Evolutionary conservation across 352 stramenopile genomes (phyloP).

Genomic region (Globisporangium canariense): DNA sequence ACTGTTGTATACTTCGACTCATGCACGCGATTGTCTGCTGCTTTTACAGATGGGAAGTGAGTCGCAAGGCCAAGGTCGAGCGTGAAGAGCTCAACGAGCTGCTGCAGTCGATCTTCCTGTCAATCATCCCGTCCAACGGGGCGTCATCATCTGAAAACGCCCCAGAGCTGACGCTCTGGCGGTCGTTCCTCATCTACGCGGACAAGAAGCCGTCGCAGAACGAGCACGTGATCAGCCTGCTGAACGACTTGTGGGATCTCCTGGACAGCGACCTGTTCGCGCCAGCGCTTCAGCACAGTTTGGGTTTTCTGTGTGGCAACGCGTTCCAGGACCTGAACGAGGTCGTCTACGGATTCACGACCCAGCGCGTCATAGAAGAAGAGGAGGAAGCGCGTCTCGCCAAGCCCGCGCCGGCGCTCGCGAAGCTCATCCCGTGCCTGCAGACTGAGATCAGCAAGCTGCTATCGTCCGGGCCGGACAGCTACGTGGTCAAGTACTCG

Average conservation of each 20-base stretch:
- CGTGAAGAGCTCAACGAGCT: constrained; percentile 74
- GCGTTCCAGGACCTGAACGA: constrained; percentile 80
- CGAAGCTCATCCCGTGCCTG: constrained; percentile 76
- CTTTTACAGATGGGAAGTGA: constrained; percentile 53
- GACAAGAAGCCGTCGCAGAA: constrained; percentile 67
- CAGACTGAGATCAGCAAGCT: constrained; percentile 74
- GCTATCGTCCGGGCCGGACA: constrained; percentile 44
- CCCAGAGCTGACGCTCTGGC: constrained; percentile 42
- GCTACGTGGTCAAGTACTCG: constrained; percentile 72
- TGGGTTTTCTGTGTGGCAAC: constrained; percentile 74
- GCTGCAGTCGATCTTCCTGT: constrained; percentile 63
- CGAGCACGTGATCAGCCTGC: constrained; percentile 71
- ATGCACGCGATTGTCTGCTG: neutral
- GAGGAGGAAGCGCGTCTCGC: constrained; percentile 26
- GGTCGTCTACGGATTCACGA: constrained; percentile 53
- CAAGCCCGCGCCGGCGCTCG: constrained; percentile 60
- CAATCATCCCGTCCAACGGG: constrained; percentile 40
- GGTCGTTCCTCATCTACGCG: constrained; percentile 69
- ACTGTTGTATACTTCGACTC: neutral
- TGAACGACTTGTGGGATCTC: constrained; percentile 82
- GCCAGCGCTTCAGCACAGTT: constrained; percentile 63
- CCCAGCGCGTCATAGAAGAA: constrained; percentile 20
- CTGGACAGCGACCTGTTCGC: constrained; percentile 77
- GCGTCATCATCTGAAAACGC: constrained; percentile 13
- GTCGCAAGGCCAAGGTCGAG: constrained; percentile 57